Evolutionary conservation across 116 monocot genomes (phyloP).

Genomic region (Thalassia testudinum): DNA sequence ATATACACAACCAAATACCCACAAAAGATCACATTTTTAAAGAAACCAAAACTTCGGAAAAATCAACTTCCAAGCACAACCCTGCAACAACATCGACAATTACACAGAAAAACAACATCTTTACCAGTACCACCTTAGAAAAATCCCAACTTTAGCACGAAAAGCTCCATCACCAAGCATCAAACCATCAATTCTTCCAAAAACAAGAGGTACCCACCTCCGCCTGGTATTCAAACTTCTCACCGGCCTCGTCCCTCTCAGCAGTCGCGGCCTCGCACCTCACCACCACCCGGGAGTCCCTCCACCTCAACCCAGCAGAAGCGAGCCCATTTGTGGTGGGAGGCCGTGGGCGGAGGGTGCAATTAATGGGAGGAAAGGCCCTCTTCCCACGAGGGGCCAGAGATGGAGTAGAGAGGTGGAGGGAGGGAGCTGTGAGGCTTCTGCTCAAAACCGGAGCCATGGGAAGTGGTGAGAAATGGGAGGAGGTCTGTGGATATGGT

Average conservation of each 20-base stretch:
- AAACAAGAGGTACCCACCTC: slow-evolving; percentile 31
- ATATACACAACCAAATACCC: too few species aligned
- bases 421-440: slow-evolving; percentile 17
- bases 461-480: slow-evolving; percentile 1
- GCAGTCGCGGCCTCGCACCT: slow-evolving; percentile 19
- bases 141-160: not conserved
- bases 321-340: slow-evolving; percentile 1
- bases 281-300: slow-evolving; percentile 9
- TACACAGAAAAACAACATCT: too few species aligned
- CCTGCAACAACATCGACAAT: too few species aligned
- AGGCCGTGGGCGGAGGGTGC: not conserved
- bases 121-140: too few species aligned
- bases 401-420: slow-evolving; percentile 4
- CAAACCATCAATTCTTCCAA: not conserved
- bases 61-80: too few species aligned
- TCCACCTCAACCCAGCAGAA: slow-evolving; percentile 13
- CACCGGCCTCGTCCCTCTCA: slow-evolving; percentile 21
- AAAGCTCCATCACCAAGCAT: not conserved
- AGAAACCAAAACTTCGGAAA: too few species aligned
- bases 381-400: slow-evolving; percentile 1
- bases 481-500: not conserved
- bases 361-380: too few species aligned
- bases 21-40: too few species aligned
- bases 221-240: slow-evolving; percentile 54
- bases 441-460: slow-evolving; percentile 29